Conservation (phyloP, 352 stramenopile species). For the Blastocystis sp. region DNA sequence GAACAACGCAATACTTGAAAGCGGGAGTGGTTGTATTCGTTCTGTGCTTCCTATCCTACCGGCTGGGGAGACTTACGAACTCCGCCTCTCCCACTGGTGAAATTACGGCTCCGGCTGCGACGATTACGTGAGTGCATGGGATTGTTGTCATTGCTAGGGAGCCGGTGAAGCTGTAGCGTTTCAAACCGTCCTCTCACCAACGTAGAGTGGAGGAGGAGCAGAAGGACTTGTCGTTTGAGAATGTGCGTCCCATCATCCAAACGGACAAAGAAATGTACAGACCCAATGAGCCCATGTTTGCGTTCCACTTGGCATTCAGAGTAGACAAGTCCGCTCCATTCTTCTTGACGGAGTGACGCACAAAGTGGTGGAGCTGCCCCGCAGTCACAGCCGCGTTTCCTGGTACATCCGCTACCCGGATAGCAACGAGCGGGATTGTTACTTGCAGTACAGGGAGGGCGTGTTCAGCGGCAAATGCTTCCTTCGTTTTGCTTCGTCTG, state of each 20-base stretch:
- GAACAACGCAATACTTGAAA: background rate
- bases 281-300: background rate
- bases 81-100: no score
- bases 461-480: background rate
- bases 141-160: background rate
- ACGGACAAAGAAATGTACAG: conserved; percentile 32
- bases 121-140: no score
- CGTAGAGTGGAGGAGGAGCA: background rate
- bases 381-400: background rate
- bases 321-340: background rate
- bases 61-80: background rate
- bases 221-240: background rate
- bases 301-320: background rate
- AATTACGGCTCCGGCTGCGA: no score
- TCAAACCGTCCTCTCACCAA: background rate
- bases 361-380: background rate
- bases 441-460: background rate
- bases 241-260: conserved; percentile 28
- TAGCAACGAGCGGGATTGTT: background rate
- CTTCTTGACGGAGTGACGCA: background rate
- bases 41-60: background rate
- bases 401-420: background rate
- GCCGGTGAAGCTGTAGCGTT: background rate
- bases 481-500: background rate
- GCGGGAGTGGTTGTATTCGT: background rate